Base-by-base conservation (phyloP, 2,329 filamentous ascomycete genomes). In the Fonsecaea pugnacius region DNA sequence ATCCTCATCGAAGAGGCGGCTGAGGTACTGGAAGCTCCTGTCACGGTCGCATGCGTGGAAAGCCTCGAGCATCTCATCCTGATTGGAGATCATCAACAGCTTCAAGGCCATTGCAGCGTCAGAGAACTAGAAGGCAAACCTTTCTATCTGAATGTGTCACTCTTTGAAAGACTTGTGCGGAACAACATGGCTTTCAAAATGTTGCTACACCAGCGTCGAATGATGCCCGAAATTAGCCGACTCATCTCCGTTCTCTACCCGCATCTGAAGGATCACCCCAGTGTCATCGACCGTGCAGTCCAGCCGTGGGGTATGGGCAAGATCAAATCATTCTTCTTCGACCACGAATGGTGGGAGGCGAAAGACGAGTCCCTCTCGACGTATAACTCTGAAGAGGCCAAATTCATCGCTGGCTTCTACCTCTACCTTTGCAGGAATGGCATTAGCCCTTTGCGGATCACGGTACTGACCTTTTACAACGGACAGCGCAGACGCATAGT, bases 381-480 rank as follows among this genome's bases (percentile, higher is more conserved):
- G 33, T 84, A 83, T 72, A 97, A 96, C 71, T 74, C 79, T 0
- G 76, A 82, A 1, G 93, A 97, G 73, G 91, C 91, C 0, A 79
- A 85, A 1, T 94, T 96, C 88, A 81, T 96, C 33, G 84, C 87
- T 0, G 83, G 82, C 0, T 90, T 96, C 68, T 88, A 88, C 68
- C 79, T 85, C 30, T 90, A 96, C 71, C 84, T 97, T 0, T 74
- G 89, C 0, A 78, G 86, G 64, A 94, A 93, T 67, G 88, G 88
- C 0, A 78, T 89, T 0, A 70, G 78, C 0, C 74, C 84, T 0
- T 74, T 78, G 0, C 81, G 88, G 5, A 92, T 96, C 62, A 96
- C 92, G 0, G 80, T 96, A 2, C 76, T 97, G 56, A 94, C 92
- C 0, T 96, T 95, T 73, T 97, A 96, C 79, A 91, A 91, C 50